Conservation (phyloP, 2,329 filamentous ascomycete genomes). For the Fusarium pininemorale region DNA sequence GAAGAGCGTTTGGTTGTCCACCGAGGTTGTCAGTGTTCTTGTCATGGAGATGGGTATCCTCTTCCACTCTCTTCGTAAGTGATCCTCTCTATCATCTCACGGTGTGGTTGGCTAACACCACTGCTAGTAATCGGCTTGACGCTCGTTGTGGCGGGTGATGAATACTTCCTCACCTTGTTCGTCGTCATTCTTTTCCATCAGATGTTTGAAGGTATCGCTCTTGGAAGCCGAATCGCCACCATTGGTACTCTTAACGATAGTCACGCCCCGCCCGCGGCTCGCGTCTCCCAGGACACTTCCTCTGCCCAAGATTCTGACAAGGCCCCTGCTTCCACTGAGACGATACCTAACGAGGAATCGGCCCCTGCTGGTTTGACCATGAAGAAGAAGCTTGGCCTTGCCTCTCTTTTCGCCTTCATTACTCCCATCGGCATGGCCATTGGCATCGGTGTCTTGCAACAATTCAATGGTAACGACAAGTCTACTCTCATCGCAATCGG, state of each 20-base stretch:
- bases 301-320: constrained; percentile 42
- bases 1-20: constrained; percentile 43
- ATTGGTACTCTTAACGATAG: constrained; percentile 51
- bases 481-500: constrained; percentile 76
- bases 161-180: constrained; percentile 66
- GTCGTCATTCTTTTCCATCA: constrained; percentile 81
- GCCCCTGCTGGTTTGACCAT: constrained; percentile 46
- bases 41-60: constrained; percentile 79
- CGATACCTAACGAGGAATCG: constrained; percentile 20
- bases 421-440: constrained; percentile 85
- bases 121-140: constrained; percentile 69
- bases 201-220: constrained; percentile 79
- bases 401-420: constrained; percentile 70
- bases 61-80: constrained; percentile 75
- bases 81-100: background rate
- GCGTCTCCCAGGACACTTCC: constrained; percentile 27
- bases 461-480: constrained; percentile 78
- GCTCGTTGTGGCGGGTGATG: constrained; percentile 67
- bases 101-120: background rate
- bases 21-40: constrained; percentile 67
- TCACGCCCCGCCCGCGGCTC: constrained; percentile 33
- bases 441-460: constrained; percentile 74
- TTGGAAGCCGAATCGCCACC: constrained; percentile 75
- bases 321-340: constrained; percentile 37
- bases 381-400: constrained; percentile 68